phyloP scores from a whole-genome alignment of 2,329 filamentous ascomycete species.

The Pyrenochaeta sp. region DNA sequence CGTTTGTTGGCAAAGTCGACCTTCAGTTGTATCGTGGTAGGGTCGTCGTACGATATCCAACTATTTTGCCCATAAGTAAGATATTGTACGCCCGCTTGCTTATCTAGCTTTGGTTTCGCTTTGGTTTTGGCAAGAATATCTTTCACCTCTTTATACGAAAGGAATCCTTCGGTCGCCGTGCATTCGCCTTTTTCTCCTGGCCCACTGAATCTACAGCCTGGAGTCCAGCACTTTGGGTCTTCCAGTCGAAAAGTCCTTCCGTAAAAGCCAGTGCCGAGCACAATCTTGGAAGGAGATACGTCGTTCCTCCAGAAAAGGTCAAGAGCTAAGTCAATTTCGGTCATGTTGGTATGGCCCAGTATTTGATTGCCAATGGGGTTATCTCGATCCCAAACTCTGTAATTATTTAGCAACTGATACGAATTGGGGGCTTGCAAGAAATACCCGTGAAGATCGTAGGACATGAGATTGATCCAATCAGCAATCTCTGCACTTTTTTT shows the following conservation, averaged over 20 bases:
- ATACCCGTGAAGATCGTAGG: slow-evolving; percentile 52
- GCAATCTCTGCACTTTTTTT: slow-evolving; percentile 21
- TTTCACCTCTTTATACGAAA: slow-evolving; percentile 26
- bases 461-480: slow-evolving; percentile 56
- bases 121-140: slow-evolving; percentile 13
- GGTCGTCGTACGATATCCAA: slow-evolving; percentile 37
- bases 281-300: slow-evolving; percentile 50
- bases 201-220: slow-evolving; percentile 9
- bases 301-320: slow-evolving; percentile 57
- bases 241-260: slow-evolving; percentile 38
- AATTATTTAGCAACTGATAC: neutral
- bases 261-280: slow-evolving; percentile 57
- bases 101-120: slow-evolving; percentile 13
- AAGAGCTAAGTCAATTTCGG: slow-evolving; percentile 51
- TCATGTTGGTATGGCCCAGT: slow-evolving; percentile 55
- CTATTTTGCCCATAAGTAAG: slow-evolving; percentile 41
- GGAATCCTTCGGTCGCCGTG: slow-evolving; percentile 13
- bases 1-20: slow-evolving; percentile 52
- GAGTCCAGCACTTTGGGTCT: slow-evolving; percentile 8
- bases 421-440: neutral
- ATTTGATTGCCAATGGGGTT: slow-evolving; percentile 37
- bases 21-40: slow-evolving; percentile 54
- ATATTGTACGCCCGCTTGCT: slow-evolving; percentile 31
- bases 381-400: slow-evolving; percentile 45
- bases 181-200: slow-evolving; percentile 12